phyloP scores from a whole-genome alignment of 2,329 filamentous ascomycete species.

The Cytospora chrysosperma region DNA sequence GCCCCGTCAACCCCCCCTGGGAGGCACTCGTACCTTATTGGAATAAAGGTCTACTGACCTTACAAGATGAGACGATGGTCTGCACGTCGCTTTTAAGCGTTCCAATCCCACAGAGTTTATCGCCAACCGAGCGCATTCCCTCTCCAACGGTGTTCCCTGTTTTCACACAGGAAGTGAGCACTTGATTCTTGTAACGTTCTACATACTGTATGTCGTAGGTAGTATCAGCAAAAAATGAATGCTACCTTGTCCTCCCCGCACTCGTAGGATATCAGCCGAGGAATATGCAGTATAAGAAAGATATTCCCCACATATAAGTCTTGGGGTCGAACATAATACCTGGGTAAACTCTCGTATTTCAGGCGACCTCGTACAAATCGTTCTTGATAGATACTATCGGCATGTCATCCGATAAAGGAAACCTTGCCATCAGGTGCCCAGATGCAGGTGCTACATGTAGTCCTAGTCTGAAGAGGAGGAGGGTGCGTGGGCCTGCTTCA shows the following conservation, averaged over 20 bases:
- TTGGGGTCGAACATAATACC: not conserved
- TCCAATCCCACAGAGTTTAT: not conserved
- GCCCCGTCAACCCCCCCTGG: not conserved
- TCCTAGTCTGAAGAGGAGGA: not conserved
- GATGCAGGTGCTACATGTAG: no score
- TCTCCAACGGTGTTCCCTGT: no score
- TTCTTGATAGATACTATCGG: not conserved
- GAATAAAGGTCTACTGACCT: not conserved
- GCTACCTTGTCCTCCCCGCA: not conserved
- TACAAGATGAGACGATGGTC: no score
- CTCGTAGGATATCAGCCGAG: not conserved
- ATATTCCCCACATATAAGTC: not conserved
- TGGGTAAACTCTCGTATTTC: not conserved
- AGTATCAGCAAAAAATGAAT: not conserved
- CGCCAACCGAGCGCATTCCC: no score
- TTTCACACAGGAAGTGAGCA: not conserved
- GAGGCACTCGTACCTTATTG: not conserved
- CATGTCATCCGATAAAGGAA: conserved; percentile 7
- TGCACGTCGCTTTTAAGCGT: not conserved
- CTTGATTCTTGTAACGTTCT: not conserved
- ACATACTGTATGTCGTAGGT: no score
- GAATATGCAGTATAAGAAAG: not conserved
- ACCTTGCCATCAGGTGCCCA: no score
- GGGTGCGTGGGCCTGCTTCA: no score
- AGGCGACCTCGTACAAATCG: not conserved